These are phyloP conservation scores for Pseudonitzschia multistriata DNA, from an alignment of 108 stramenopile genomes.

Conservation along the genomic window DNA sequence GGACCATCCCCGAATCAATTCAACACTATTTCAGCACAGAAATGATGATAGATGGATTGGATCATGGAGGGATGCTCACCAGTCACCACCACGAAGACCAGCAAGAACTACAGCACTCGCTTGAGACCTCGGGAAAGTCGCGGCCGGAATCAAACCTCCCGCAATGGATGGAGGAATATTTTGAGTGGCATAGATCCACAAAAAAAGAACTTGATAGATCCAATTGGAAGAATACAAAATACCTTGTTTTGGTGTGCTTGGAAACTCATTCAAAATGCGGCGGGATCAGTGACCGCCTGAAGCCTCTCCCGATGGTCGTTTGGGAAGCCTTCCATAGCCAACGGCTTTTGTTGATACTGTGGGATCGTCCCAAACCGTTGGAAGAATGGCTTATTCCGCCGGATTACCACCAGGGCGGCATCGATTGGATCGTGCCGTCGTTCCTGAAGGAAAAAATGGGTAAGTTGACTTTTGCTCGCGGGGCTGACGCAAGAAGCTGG, in stretches of 20 bases:
- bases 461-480: not conserved
- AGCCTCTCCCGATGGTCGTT: slow-evolving; percentile 35
- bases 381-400: slow-evolving; percentile 52
- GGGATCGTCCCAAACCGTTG: slow-evolving; percentile 40
- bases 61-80: not conserved
- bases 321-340: slow-evolving; percentile 27
- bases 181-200: slow-evolving; percentile 38
- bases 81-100: not conserved
- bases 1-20: not conserved
- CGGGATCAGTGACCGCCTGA: slow-evolving; percentile 46
- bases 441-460: slow-evolving; percentile 8
- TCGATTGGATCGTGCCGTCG: slow-evolving; percentile 38
- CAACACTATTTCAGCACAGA: not conserved
- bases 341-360: slow-evolving; percentile 45
- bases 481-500: not conserved
- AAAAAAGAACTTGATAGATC: not conserved
- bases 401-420: not conserved
- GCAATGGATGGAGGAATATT: slow-evolving; percentile 48
- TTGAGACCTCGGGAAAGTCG: too few species aligned
- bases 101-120: not conserved
- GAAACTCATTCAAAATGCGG: slow-evolving; percentile 22
- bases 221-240: slow-evolving; percentile 36
- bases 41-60: not conserved
- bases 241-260: slow-evolving; percentile 38
- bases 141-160: slow-evolving; percentile 13